Base-by-base conservation (phyloP, 352 stramenopile species). In the Globisporangium camurandrum region DNA sequence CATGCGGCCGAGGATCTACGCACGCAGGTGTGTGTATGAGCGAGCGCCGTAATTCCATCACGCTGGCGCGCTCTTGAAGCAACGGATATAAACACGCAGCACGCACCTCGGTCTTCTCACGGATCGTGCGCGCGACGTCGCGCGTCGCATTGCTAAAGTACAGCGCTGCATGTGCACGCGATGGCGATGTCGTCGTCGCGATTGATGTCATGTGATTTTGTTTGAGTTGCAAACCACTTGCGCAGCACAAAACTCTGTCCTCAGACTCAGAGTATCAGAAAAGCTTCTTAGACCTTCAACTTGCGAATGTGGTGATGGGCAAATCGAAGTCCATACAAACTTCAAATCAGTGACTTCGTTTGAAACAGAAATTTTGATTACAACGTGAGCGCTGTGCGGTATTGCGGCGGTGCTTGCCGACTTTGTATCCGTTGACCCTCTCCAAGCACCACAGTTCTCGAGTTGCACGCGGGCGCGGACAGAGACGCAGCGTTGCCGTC, bases 41-140 rank as follows among this genome's bases (percentile, higher is more conserved):
- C 14, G 24, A 3, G 2, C 14, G 17, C 42, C 24, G 12, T 2
- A 1, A 54, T 22, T 2, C 23, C 4, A 33, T 27, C 39, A 36
- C 33, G 30, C 30, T 51, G 2, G 2, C n/a, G 20, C 12, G 28
- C 27, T 9, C n/a, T n/a, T n/a, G n/a, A n/a, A n/a, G n/a, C n/a
- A n/a, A n/a, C n/a, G n/a, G n/a, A n/a, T n/a, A 23, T 24, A 19
- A n/a, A 41, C 39, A 26, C 14, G 4, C 22, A 34, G 5, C 1
- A 31, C 51, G 39, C 17, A 84, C 75, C 63, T 88, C 69, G 45
- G 71, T 78, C 55, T 89, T 89, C 54, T 89, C 78, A 24, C 61
- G 57, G 54, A 89, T 86, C 2, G 78, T 87, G 57, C 69, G 67
- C 43, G 54, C 64, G 43, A 89, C 71, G 33, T 89, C 72, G 22